Percentiles rank a stretch among this genome's conserved stretches.
phyloP scores from a whole-genome alignment of 768 basidiomycete genomes.

The Kwoniella europaea region DNA sequence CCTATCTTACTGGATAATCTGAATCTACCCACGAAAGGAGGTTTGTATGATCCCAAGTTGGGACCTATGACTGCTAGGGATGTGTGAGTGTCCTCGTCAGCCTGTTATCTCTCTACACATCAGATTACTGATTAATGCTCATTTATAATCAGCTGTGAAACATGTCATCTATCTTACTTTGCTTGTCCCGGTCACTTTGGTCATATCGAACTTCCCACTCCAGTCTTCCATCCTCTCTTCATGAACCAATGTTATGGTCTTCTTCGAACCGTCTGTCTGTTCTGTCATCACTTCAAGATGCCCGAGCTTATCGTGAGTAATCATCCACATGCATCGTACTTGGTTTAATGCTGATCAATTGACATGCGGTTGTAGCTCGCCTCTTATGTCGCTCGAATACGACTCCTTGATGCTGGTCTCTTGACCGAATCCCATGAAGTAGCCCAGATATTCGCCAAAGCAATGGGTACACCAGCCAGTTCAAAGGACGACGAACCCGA shows the following conservation, averaged over 20 bases:
- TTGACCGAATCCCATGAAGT: slow-evolving; percentile 78
- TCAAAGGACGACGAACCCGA: slow-evolving; percentile 59
- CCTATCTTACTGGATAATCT: slow-evolving; percentile 90
- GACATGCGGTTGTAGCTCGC: slow-evolving; percentile 64
- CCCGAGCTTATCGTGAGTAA: slow-evolving; percentile 69
- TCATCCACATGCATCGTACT: neutral
- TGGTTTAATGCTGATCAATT: neutral
- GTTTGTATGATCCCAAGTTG: slow-evolving; percentile 92
- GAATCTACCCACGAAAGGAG: slow-evolving; percentile 86
- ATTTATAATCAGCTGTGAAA: slow-evolving; percentile 71
- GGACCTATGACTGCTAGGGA: slow-evolving; percentile 88
- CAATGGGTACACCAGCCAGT: slow-evolving; percentile 39
- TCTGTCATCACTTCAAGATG: slow-evolving; percentile 90
- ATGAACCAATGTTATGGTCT: slow-evolving; percentile 88
- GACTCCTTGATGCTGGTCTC: slow-evolving; percentile 85
- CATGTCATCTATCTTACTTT: slow-evolving; percentile 90
- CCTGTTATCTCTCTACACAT: neutral
- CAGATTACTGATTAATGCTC: neutral
- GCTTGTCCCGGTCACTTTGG: slow-evolving; percentile 98
- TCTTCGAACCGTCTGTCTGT: slow-evolving; percentile 84
- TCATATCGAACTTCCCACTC: slow-evolving; percentile 92
- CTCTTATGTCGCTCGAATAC: slow-evolving; percentile 84
- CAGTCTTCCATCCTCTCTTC: slow-evolving; percentile 95
- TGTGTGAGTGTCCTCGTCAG: slow-evolving; percentile 69
- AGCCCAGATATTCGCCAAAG: slow-evolving; percentile 67